These are phyloP conservation scores for Silene latifolia DNA, from an alignment of 148 eudicot genomes.

Conservation along the genomic window DNA sequence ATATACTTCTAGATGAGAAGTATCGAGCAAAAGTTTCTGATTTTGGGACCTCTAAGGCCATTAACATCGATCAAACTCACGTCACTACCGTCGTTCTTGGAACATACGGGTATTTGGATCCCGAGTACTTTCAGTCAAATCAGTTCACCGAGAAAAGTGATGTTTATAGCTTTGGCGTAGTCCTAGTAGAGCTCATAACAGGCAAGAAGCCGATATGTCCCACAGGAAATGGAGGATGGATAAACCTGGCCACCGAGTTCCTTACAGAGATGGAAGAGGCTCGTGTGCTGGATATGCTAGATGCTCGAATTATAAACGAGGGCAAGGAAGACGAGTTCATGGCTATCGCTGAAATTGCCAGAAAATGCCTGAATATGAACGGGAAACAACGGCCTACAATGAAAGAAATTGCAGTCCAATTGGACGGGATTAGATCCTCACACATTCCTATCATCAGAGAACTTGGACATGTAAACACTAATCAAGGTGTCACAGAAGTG, in stretches of 20 bases:
- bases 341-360: conserved; percentile 25
- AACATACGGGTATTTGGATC: conserved; percentile 33
- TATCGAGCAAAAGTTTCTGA: conserved; percentile 28
- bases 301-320: conserved; percentile 15
- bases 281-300: conserved; percentile 17
- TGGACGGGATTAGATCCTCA: conserved; percentile 24
- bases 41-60: conserved; percentile 28
- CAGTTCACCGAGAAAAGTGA: conserved; percentile 35
- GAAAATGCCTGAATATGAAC: conserved; percentile 22
- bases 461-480: too few relatives aligned
- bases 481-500: neutral
- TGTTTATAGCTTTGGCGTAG: conserved; percentile 34
- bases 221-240: conserved; percentile 21
- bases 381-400: conserved; percentile 28
- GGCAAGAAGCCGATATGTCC: conserved; percentile 25
- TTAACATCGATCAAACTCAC: conserved; percentile 33
- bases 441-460: neutral
- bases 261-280: conserved; percentile 24
- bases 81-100: conserved; percentile 29
- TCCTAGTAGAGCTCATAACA: conserved; percentile 32
- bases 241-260: conserved; percentile 23
- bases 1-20: conserved; percentile 28
- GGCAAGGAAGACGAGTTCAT: conserved; percentile 27
- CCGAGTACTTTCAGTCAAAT: conserved; percentile 31
- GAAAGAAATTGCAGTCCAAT: conserved; percentile 17